Percentiles rank a stretch among this genome's conserved stretches.
phyloP scores from a whole-genome alignment of 202 grass and related monocot genomes.

The Eragrostis tef region DNA sequence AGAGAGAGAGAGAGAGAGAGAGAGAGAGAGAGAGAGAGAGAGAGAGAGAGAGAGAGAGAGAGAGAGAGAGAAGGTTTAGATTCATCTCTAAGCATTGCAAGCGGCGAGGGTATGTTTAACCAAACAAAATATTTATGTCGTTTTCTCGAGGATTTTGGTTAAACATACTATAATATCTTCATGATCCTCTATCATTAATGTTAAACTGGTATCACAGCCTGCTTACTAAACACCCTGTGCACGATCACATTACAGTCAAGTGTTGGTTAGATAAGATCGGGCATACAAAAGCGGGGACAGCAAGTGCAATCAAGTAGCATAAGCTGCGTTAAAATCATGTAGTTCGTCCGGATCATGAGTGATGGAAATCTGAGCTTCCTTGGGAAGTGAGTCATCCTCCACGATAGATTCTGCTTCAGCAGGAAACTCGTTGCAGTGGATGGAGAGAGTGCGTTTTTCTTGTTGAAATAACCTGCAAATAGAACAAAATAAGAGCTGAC shows the following conservation, averaged over 20 bases:
- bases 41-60: no score
- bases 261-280: constrained; percentile 6
- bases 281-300: not conserved
- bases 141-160: no score
- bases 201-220: not conserved
- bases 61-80: no score
- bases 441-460: constrained; percentile 70
- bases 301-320: constrained; percentile 45
- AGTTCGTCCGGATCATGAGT: constrained; percentile 51
- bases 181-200: not conserved
- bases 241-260: not conserved
- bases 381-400: constrained; percentile 54
- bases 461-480: constrained; percentile 74
- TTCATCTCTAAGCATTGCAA: no score
- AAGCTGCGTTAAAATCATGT: constrained; percentile 50
- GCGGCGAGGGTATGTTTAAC: no score
- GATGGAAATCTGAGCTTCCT: constrained; percentile 54
- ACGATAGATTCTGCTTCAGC: constrained; percentile 36
- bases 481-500: constrained; percentile 24
- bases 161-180: not conserved
- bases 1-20: no score
- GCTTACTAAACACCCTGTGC: constrained; percentile 7
- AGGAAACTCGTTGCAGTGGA: constrained; percentile 75
- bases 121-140: no score
- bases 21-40: no score